Evolutionary conservation across 768 basidiomycete species (phyloP).

Genomic region (Kwoniella sp.): DNA sequence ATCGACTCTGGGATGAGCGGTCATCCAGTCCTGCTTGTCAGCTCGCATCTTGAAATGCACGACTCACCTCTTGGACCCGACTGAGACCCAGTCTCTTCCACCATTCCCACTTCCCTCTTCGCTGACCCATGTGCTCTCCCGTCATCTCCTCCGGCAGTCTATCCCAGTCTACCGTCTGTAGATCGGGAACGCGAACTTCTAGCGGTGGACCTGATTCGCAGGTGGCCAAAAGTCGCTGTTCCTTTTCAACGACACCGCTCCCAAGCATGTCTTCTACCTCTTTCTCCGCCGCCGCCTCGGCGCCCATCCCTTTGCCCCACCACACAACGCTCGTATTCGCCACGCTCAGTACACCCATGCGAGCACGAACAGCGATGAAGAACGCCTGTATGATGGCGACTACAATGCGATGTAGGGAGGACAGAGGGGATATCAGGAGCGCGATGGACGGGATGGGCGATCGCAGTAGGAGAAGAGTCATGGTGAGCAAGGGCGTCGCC

Average conservation of each 20-base stretch:
- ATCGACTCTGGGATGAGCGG: slow-evolving; percentile 76
- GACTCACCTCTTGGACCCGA: slow-evolving; percentile 42
- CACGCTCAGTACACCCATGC: slow-evolving; percentile 47
- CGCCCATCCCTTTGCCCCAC: slow-evolving; percentile 43
- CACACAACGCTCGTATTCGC: slow-evolving; percentile 52
- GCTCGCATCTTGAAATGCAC: background rate
- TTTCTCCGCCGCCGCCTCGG: slow-evolving; percentile 28
- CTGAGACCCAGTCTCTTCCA: slow-evolving; percentile 32
- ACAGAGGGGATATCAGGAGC: slow-evolving; percentile 49
- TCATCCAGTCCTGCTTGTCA: slow-evolving; percentile 71
- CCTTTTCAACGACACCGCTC: slow-evolving; percentile 5
- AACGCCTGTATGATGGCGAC: slow-evolving; percentile 45
- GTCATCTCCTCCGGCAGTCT: slow-evolving; percentile 26
- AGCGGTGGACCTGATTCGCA: slow-evolving; percentile 52
- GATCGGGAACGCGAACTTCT: slow-evolving; percentile 49
- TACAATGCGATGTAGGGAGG: slow-evolving; percentile 46
- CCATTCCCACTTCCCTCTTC: slow-evolving; percentile 29
- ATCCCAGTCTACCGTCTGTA: slow-evolving; percentile 51
- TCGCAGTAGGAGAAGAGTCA: slow-evolving; percentile 35
- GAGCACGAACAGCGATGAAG: slow-evolving; percentile 41
- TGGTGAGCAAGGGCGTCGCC: slow-evolving; percentile 37
- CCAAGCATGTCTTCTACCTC: slow-evolving; percentile 4
- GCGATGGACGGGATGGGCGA: slow-evolving; percentile 46
- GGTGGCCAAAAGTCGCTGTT: slow-evolving; percentile 47
- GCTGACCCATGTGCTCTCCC: slow-evolving; percentile 24